A percentile compares a stretch with the other conserved stretches of the same genome.
These are phyloP conservation scores for Phytopythium boreale DNA, from an alignment of 352 stramenopile genomes.

Conservation along the genomic window DNA sequence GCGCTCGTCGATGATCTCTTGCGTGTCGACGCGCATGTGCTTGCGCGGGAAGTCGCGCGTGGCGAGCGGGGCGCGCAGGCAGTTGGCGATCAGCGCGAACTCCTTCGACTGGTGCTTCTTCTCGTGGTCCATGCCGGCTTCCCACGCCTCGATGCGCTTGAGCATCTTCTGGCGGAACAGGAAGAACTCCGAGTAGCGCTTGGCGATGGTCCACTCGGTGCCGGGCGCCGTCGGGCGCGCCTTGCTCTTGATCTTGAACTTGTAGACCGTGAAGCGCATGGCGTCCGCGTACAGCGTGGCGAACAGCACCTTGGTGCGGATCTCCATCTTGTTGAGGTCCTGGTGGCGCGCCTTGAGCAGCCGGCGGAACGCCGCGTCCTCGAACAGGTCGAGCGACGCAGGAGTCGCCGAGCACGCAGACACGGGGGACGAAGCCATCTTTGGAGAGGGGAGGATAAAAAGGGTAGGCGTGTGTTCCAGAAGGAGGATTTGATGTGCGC, in stretches of 20 bases:
- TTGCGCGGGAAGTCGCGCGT: constrained; percentile 51
- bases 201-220: constrained; percentile 46
- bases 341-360: constrained; percentile 46
- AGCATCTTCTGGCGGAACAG: constrained; percentile 45
- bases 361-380: constrained; percentile 26
- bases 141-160: constrained; percentile 43
- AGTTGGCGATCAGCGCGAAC: constrained; percentile 37
- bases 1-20: constrained; percentile 49
- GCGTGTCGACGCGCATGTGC: constrained; percentile 56
- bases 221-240: constrained; percentile 17
- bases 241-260: constrained; percentile 50
- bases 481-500: not conserved
- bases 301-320: constrained; percentile 40
- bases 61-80: constrained; percentile 37
- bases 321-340: constrained; percentile 46
- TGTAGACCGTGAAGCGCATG: constrained; percentile 65
- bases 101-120: constrained; percentile 34
- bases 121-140: constrained; percentile 24
- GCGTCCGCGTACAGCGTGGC: constrained; percentile 31
- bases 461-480: not conserved
- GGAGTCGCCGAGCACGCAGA: not conserved
- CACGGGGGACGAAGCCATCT: not conserved
- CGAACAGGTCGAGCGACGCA: constrained; percentile 12
- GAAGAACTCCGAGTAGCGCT: constrained; percentile 71
- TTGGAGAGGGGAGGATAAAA: not conserved